Base-by-base conservation (phyloP, 1,139 yeast genomes). In the Geotrichum restrictum region DNA sequence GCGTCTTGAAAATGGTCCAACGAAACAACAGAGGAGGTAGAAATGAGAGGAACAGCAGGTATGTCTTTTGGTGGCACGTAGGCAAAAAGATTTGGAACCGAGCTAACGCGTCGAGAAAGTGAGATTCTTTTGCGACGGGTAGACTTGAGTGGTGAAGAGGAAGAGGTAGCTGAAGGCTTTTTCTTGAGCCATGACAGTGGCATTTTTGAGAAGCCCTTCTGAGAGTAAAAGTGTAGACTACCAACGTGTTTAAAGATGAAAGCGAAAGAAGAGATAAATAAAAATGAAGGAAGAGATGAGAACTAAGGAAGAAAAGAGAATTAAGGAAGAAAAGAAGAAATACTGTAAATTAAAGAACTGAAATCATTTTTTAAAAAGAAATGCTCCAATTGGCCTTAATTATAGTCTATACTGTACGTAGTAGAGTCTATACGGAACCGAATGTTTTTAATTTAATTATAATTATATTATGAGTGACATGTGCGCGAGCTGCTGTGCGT, bases 111-210 rank as follows among this genome's bases (percentile, higher is more conserved):
- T 18, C 22, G 19, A 6, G 39, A 14, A 11, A 33, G 37, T 4
- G 10, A 5, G 14, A 4, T 13, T 11, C 7, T 19, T 22, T 29
- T 21, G 29, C 44, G 14, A 11, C 29, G 29, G 29, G 16, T 14
- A 22, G 18, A n/a, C 32, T 19, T n/a, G n/a, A n/a, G n/a, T n/a
- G n/a, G 29, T 16, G 41, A 16, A 8, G 22, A 11, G 13, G n/a
- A 21, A 14, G 41, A 11, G n/a, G 7, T 5, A 18, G 3, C 16
- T 1, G 37, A 29, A 13, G n/a, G 10, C 19, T 33, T 43, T 22
- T 33, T 43, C 29, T 33, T 43, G 39, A 33, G 39, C 47, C 47
- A 43, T 33, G 39, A 13, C 16, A 32, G 3, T 18, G 38, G 47
- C 47, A 43, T 43, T 33, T 16, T 43, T n/a, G n/a, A n/a, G n/a